Evolutionary conservation across 2,329 filamentous ascomycete species (phyloP).

Genomic region (Myrmaecium sp.): DNA sequence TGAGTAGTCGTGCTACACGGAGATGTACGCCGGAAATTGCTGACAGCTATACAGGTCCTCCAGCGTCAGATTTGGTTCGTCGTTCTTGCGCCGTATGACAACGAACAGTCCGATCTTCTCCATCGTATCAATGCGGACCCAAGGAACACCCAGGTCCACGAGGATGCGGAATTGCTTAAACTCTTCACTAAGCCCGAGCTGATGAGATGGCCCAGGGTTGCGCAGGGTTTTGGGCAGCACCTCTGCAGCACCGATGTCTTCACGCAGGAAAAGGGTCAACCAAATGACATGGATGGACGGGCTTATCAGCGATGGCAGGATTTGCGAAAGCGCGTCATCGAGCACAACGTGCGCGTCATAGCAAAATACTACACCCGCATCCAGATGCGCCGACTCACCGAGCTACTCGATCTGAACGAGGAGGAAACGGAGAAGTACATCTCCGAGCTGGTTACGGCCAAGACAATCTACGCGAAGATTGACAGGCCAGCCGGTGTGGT

Average conservation of each 20-base stretch:
- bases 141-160: constrained; percentile 59
- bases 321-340: constrained; percentile 92
- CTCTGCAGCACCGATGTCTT: constrained; percentile 85
- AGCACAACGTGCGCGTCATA: constrained; percentile 95
- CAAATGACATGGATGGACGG: constrained; percentile 61
- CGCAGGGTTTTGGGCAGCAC: constrained; percentile 75
- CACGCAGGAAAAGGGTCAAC: constrained; percentile 45
- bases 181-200: constrained; percentile 90
- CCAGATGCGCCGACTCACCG: constrained; percentile 74
- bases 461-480: constrained; percentile 96
- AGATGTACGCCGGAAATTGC: constrained; percentile 1
- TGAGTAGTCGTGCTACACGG: constrained; percentile 29
- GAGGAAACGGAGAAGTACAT: constrained; percentile 99
- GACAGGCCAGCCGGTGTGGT: constrained; percentile 85
- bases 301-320: constrained; percentile 81
- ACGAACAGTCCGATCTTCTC: constrained; percentile 93
- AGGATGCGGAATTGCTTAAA: constrained; percentile 75
- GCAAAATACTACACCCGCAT: constrained; percentile 99
- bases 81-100: constrained; percentile 91
- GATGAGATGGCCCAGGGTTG: constrained; percentile 94
- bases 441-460: constrained; percentile 86
- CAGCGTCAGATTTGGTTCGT: constrained; percentile 96
- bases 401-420: constrained; percentile 79
- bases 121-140: constrained; percentile 80
- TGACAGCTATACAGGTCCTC: constrained; percentile 43